phyloP scores from a whole-genome alignment of 352 stramenopile species.

The Phytopythium boreale region DNA sequence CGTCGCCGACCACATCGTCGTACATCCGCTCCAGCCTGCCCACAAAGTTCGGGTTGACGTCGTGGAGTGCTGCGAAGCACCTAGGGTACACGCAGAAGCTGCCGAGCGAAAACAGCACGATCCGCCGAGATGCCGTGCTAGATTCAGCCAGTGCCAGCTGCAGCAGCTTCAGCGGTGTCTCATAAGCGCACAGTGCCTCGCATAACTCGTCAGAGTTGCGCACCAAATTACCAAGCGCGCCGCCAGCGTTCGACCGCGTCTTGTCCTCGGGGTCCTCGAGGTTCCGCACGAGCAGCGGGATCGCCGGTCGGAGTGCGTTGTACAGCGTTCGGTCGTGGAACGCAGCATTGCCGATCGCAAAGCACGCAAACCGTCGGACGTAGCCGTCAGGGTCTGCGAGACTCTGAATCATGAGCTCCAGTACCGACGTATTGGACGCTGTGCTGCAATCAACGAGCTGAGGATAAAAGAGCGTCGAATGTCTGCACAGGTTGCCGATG shows the following conservation, averaged over 20 bases:
- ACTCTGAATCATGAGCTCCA: slow-evolving; percentile 56
- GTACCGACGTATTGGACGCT: slow-evolving; percentile 25
- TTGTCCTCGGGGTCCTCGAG: slow-evolving; percentile 84
- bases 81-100: slow-evolving; percentile 83
- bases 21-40: slow-evolving; percentile 47
- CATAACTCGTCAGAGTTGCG: slow-evolving; percentile 86
- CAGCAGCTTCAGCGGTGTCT: slow-evolving; percentile 73
- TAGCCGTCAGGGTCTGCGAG: slow-evolving; percentile 73
- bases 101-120: slow-evolving; percentile 90
- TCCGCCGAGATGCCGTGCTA: slow-evolving; percentile 61
- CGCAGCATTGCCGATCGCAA: slow-evolving; percentile 93
- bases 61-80: slow-evolving; percentile 59
- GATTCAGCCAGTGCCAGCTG: slow-evolving; percentile 59
- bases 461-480: slow-evolving; percentile 89
- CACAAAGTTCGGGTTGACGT: slow-evolving; percentile 36
- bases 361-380: slow-evolving; percentile 91
- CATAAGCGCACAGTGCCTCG: slow-evolving; percentile 48
- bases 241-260: slow-evolving; percentile 90
- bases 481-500: slow-evolving; percentile 90
- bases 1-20: slow-evolving; percentile 59
- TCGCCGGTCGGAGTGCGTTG: slow-evolving; percentile 44
- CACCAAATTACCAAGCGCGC: slow-evolving; percentile 91
- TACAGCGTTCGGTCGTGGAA: slow-evolving; percentile 89
- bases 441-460: slow-evolving; percentile 35
- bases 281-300: slow-evolving; percentile 71